Base-by-base conservation (phyloP, 805 yeast species). In the Kazachstania bromeliacearum region DNA sequence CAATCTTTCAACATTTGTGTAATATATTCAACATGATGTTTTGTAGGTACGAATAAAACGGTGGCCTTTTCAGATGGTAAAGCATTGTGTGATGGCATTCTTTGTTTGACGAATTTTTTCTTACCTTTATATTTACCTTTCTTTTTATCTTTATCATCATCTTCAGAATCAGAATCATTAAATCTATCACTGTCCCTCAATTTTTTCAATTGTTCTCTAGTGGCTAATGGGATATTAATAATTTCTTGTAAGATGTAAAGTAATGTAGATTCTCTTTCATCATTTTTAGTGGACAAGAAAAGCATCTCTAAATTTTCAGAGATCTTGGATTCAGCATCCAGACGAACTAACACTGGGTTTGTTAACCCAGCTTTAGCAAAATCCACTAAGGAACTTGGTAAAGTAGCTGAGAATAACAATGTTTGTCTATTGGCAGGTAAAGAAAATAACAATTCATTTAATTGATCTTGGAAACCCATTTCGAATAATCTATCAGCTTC, bases 401-500 rank as follows among this genome's bases (percentile, higher is more conserved):
- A 71, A 0, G 99, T 92, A 2, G 99, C 99, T 27, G 95, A 84
- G 48, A 92, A 92, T 47, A 92, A 67, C 27, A 92, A 66, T 0
- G 96, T 81, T 60, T 92, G 98, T 55, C 97, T 75, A 20, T 68
- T 67, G 14, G 84, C 59, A 0, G 97, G 95, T 40, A 92, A 68
- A 1, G 92, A 70, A 1, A 85, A 89, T 32, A 92, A 62, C 46
- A 92, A 70, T 59, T 89, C 97, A 53, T 83, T 85, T 53, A 89
- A 70, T 54, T 89, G 96, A 51, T 85, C 96, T 20, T 88, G 79
- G 57, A 89, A 89, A 39, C 97, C 96, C 85, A 87, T 78, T 64
- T 89, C 98, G 53, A 89, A 89, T 51, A 89, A 71, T 57, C 97
- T 73, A 67, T 89, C 98, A 24, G 97, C 97, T 66, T 89, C 98